phyloP scores from a whole-genome alignment of 148 eudicot genomes.

The Salicornia ramosissima region DNA sequence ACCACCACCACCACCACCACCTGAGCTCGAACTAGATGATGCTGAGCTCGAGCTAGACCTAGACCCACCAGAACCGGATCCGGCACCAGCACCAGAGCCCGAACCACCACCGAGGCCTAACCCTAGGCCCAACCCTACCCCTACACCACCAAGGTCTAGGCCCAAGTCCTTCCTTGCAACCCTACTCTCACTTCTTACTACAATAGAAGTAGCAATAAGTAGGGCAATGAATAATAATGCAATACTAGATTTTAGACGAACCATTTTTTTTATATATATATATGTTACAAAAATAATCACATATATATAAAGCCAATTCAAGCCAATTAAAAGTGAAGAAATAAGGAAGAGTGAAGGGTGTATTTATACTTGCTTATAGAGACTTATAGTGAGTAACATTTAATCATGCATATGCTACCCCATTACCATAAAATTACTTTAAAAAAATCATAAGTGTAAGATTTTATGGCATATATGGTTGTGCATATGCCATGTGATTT shows the following conservation, averaged over 20 bases:
- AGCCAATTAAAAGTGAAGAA: slow-evolving; percentile 8
- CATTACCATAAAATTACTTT: not conserved
- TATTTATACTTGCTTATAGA: slow-evolving; percentile 29
- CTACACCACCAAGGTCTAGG: slow-evolving; percentile 56
- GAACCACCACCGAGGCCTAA: slow-evolving; percentile 36
- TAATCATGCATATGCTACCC: slow-evolving; percentile 1
- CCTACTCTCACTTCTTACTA: slow-evolving; percentile 36
- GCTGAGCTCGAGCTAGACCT: slow-evolving; percentile 32
- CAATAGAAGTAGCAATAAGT: slow-evolving; percentile 17
- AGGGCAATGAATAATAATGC: slow-evolving; percentile 28
- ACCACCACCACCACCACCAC: slow-evolving; percentile 41
- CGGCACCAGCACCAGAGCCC: slow-evolving; percentile 37
- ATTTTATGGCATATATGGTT: slow-evolving; percentile 18
- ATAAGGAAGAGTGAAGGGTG: slow-evolving; percentile 1
- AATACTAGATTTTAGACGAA: slow-evolving; percentile 18
- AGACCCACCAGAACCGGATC: slow-evolving; percentile 30
- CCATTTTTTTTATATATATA: slow-evolving; percentile 22
- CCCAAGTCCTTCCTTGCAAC: slow-evolving; percentile 69
- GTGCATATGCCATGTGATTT: slow-evolving; percentile 18
- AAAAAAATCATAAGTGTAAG: not conserved
- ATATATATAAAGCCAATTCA: no score
- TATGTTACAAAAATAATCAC: not conserved
- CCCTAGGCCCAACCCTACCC: slow-evolving; percentile 34
- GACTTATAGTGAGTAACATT: slow-evolving; percentile 8
- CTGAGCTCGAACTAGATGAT: slow-evolving; percentile 36